Evolutionary conservation across 2,329 filamentous ascomycete species (phyloP).

Genomic region (Gremmenia infestans): DNA sequence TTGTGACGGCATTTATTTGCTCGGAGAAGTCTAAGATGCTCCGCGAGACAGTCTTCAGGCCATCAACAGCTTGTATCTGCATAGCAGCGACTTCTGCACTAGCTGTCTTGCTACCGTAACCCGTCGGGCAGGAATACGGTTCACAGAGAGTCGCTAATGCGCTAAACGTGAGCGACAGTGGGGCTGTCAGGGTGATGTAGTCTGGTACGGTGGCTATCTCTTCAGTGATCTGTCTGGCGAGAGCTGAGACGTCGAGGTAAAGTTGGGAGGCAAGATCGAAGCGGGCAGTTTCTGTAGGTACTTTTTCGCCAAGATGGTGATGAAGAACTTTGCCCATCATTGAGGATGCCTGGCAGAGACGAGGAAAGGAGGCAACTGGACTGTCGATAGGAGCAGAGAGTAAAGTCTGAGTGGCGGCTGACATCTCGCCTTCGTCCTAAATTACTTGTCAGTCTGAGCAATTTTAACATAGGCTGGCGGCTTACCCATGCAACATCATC

Average conservation of each 20-base stretch:
- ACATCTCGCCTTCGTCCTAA: slow-evolving; percentile 36
- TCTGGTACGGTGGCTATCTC: slow-evolving; percentile 23
- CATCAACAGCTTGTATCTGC: slow-evolving; percentile 33
- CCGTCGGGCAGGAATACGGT: slow-evolving; percentile 33
- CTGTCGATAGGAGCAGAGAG: slow-evolving; percentile 38
- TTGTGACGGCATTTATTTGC: slow-evolving; percentile 21
- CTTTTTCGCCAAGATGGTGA: slow-evolving; percentile 26
- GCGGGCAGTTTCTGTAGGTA: slow-evolving; percentile 18
- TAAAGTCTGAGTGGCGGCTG: slow-evolving; percentile 25
- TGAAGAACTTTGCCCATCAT: slow-evolving; percentile 33
- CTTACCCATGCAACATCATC: slow-evolving; percentile 38
- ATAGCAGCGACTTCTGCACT: slow-evolving; percentile 27
- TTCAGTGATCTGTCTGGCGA: slow-evolving; percentile 23
- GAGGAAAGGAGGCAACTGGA: slow-evolving; percentile 44
- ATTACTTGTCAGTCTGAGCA: slow-evolving; percentile 3
- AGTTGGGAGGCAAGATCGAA: slow-evolving; percentile 24
- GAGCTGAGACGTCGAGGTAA: slow-evolving; percentile 22
- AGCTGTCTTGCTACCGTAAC: background rate
- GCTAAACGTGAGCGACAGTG: slow-evolving; percentile 27
- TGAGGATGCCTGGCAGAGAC: slow-evolving; percentile 40
- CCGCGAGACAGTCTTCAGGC: slow-evolving; percentile 29
- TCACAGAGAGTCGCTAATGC: slow-evolving; percentile 33
- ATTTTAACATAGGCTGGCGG: background rate
- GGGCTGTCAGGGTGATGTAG: slow-evolving; percentile 22
- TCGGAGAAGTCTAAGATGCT: slow-evolving; percentile 29